Percentiles rank a stretch among this genome's conserved stretches.
These are phyloP conservation scores for Xanthoceras sorbifolium DNA, from an alignment of 345 rosid genomes.

Conservation along the genomic window DNA sequence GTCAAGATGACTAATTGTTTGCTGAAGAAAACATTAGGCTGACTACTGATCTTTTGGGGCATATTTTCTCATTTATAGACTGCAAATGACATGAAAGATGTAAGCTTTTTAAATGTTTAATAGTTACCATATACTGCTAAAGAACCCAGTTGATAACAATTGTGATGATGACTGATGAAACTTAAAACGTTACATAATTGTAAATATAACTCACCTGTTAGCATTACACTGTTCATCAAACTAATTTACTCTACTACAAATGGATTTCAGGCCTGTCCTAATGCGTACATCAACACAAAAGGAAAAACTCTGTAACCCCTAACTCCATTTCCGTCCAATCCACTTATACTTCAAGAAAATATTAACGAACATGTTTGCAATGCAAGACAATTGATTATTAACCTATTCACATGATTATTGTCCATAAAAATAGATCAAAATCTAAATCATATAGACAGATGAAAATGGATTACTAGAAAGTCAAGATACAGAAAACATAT, in stretches of 20 bases:
- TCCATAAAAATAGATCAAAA: conserved; percentile 4
- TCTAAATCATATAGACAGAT: conserved; percentile 29
- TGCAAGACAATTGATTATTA: background rate
- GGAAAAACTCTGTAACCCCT: too few relatives aligned
- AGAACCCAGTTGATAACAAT: background rate
- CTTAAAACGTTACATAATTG: too few relatives aligned
- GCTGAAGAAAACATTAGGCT: background rate
- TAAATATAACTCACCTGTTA: too few relatives aligned
- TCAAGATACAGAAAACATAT: background rate
- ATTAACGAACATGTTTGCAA: background rate
- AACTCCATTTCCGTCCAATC: background rate
- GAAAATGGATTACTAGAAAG: background rate
- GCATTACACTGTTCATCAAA: background rate
- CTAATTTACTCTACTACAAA: too few relatives aligned
- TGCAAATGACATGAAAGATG: background rate
- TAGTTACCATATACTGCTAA: background rate
- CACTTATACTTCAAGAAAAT: too few relatives aligned
- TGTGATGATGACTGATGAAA: background rate
- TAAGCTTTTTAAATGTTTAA: background rate
- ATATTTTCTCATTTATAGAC: background rate
- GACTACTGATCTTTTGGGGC: background rate
- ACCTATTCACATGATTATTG: background rate
- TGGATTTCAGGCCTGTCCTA: too few relatives aligned
- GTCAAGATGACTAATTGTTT: background rate
- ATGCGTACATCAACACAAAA: too few relatives aligned